Base-by-base conservation (phyloP, 2,329 filamentous ascomycete genomes). In the Fusarium protoensiforme region DNA sequence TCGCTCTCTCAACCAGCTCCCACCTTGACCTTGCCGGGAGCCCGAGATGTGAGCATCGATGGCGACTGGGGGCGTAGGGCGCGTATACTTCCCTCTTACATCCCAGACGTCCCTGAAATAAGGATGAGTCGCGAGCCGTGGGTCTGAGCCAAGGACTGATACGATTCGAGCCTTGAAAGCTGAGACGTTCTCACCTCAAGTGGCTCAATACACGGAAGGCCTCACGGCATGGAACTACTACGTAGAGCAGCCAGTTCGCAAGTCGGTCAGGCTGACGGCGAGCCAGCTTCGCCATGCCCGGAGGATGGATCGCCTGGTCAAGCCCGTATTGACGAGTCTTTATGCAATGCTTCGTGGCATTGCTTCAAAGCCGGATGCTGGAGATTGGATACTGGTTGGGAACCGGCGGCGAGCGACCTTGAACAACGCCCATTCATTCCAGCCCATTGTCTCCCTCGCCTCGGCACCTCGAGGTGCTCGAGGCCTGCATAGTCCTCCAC, bases 261-360 rank as follows among this genome's bases (percentile, higher is more conserved):
- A 61, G 64, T 38, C 65, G 59, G 71, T 48, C 35, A 59, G 71
- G 58, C 68, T 65, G 33, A 51, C 60, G 56, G 24, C 35, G 43
- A 60, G 61, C 41, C 39, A 60, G 46, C 68, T 72, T 64, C 41
- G 59, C 60, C 56, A 56, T 61, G 57, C 48, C 59, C 36, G 31
- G 57, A 75, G 35, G 38, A 58, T 64, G 60, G 64, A 73, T 69
- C 53, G 71, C 66, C 70, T 68, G 67, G 62, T 38, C 71, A 71
- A 64, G 69, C 54, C 67, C 66, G 64, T 65, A 59, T 65, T 56
- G 46, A 75, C 71, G 68, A 69, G 73, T 64, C 73, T 72, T 73
- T 65, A 80, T 80, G 78, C 78, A 80, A 60, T 71, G 71, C 65
- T 77, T 74, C 76, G 78, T 79, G 78, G 78, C 76, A 78, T 74